phyloP scores from a whole-genome alignment of 2,329 filamentous ascomycete species.

The Didymellaceae sp. region DNA sequence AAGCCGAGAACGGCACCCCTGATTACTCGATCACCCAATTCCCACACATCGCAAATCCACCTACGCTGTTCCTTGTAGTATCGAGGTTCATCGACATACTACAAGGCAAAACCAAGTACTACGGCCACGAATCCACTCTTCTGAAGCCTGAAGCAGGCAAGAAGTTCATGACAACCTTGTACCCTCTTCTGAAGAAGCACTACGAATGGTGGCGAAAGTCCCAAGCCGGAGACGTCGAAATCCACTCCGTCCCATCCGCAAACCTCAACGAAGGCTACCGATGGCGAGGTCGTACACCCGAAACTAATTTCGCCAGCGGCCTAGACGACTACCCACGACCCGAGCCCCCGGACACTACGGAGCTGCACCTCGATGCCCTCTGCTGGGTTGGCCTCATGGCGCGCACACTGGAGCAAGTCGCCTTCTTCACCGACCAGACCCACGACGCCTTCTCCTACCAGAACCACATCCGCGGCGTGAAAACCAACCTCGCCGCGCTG shows the following conservation, averaged over 20 bases:
- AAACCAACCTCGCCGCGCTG: conserved; percentile 82
- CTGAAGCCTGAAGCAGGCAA: conserved; percentile 69
- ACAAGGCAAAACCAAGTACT: conserved; percentile 52
- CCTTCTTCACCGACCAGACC: conserved; percentile 70
- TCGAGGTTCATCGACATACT: conserved; percentile 73
- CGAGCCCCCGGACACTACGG: conserved; percentile 87
- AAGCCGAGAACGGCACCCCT: conserved; percentile 90
- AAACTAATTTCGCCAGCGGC: conserved; percentile 85
- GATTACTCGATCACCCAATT: conserved; percentile 90
- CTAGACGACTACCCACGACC: conserved; percentile 93
- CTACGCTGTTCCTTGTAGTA: conserved; percentile 87
- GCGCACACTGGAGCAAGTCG: conserved; percentile 77
- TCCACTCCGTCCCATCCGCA: conserved; percentile 32
- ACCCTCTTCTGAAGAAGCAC: conserved; percentile 86
- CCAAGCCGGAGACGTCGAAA: conserved; percentile 72
- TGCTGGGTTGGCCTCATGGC: conserved; percentile 97
- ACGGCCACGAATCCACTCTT: conserved; percentile 62
- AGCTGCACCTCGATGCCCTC: conserved; percentile 90
- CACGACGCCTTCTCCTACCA: conserved; percentile 76
- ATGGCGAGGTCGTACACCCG: conserved; percentile 85
- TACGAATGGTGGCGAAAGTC: conserved; percentile 94
- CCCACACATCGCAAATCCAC: conserved; percentile 94
- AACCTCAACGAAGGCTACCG: conserved; percentile 78
- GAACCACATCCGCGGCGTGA: conserved; percentile 73
- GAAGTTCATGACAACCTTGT: conserved; percentile 74